phyloP scores from a whole-genome alignment of 1,284 basidiomycete species.

The Pseudozyma thailandica region DNA sequence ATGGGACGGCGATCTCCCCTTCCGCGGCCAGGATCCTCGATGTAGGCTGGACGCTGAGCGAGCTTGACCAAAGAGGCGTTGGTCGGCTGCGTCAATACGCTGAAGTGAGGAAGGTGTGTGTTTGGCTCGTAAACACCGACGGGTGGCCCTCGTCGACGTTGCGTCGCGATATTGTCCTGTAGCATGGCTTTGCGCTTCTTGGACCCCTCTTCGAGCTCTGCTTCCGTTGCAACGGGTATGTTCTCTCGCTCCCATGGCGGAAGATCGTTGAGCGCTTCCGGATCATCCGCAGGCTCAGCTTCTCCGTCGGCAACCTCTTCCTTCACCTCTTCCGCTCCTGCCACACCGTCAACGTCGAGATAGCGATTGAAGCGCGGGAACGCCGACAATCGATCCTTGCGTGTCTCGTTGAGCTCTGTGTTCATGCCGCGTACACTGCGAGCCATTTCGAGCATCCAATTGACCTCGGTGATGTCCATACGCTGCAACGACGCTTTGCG shows the following conservation, averaged over 20 bases:
- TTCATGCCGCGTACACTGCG: constrained; percentile 64
- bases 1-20: constrained; percentile 40
- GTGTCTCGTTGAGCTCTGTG: constrained; percentile 57
- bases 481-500: constrained; percentile 52
- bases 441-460: constrained; percentile 67
- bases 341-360: constrained; percentile 23
- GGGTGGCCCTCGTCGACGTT: constrained; percentile 53
- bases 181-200: constrained; percentile 28
- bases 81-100: constrained; percentile 53
- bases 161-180: constrained; percentile 20
- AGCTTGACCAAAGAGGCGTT: constrained; percentile 42
- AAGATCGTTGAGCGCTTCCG: constrained; percentile 49
- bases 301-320: constrained; percentile 34
- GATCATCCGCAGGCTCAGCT: constrained; percentile 47
- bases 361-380: constrained; percentile 52
- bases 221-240: constrained; percentile 15
- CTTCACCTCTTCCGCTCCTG: constrained; percentile 17
- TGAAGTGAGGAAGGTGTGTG: constrained; percentile 59
- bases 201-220: constrained; percentile 24
- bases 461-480: constrained; percentile 62
- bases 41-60: constrained; percentile 35
- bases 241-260: constrained; percentile 58
- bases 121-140: constrained; percentile 65
- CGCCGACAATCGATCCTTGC: constrained; percentile 51
- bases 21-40: constrained; percentile 22